A percentile compares a stretch with the other conserved stretches of the same genome.
Evolutionary conservation across 768 basidiomycete genomes (phyloP).

Genomic region (Omphalotus guepiniiformis): DNA sequence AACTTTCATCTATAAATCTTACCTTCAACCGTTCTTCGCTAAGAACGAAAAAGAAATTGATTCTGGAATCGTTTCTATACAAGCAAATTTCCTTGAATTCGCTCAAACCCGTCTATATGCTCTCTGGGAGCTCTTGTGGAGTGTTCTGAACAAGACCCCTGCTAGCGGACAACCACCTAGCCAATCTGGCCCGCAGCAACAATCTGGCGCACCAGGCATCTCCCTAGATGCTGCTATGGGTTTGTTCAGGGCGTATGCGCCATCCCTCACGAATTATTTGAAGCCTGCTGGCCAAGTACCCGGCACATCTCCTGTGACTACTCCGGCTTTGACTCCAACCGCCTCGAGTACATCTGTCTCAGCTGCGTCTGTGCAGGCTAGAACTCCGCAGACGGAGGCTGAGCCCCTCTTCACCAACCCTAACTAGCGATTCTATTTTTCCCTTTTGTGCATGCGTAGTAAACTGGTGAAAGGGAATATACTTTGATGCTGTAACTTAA

Average conservation of each 20-base stretch:
- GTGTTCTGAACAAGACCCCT: slow-evolving; percentile 37
- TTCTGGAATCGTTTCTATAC: slow-evolving; percentile 49
- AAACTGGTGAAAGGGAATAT: too few species aligned
- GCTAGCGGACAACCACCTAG: slow-evolving; percentile 20
- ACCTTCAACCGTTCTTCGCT: slow-evolving; percentile 56
- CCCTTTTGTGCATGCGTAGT: too few species aligned
- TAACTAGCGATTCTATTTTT: too few species aligned
- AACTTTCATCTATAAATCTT: slow-evolving; percentile 56
- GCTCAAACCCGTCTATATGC: slow-evolving; percentile 44
- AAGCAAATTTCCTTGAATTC: slow-evolving; percentile 51
- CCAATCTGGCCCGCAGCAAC: slow-evolving; percentile 19
- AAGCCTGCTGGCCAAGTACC: slow-evolving; percentile 15
- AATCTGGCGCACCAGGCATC: slow-evolving; percentile 13
- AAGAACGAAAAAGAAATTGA: slow-evolving; percentile 61
- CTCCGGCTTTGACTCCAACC: slow-evolving; percentile 10
- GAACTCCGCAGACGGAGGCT: slow-evolving; percentile 9
- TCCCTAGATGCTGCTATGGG: slow-evolving; percentile 29
- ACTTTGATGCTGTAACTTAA: too few species aligned
- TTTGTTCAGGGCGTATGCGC: slow-evolving; percentile 39
- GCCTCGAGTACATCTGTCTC: slow-evolving; percentile 19
- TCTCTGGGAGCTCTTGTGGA: slow-evolving; percentile 45
- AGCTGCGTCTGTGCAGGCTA: slow-evolving; percentile 11
- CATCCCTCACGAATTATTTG: slow-evolving; percentile 32
- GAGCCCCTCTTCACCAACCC: slow-evolving; percentile 39
- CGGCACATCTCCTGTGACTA: slow-evolving; percentile 9